Base-by-base conservation (phyloP, 208 protist species). In the Giardia duodenalis region DNA sequence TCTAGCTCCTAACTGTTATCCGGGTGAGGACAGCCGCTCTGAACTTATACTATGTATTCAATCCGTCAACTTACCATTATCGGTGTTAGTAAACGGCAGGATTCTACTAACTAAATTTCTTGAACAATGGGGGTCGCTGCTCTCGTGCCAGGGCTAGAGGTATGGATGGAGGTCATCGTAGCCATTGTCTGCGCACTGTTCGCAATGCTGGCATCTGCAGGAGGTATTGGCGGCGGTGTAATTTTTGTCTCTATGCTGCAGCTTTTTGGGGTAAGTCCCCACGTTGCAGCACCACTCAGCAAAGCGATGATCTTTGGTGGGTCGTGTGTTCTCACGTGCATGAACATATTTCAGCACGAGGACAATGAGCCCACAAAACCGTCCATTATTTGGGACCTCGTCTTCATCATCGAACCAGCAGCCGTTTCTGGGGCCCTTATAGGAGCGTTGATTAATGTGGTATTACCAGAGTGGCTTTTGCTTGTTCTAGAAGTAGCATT, bases 261-360 rank as follows among this genome's bases (percentile, higher is more conserved):
- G 2, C 42, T 45, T 91, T 91, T 91, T 47, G 44, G 44, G 2
- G 2, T 45, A 19, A 1, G 2, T 30, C 44, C 44, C 4, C 88
- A 91, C n/a, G n/a, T n/a, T 19, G 88, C 88, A 0, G 47, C 47
- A 48, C 88, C 88, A 22, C 1, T 91, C 1, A 47, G 42, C 39
- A 91, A 91, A 48, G 1, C n/a, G n/a, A 47, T 91, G 44, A 91
- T 91, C 44, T 91, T 91, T 45, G 1, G 42, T 2, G 88, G 46
- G 45, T 2, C 88, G 1, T 91, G 44, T 47, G 44, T 91, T 48
- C 44, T 91, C n/a, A 4, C 47, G 42, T 91, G 0, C 4, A 48
- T 47, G n/a, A 91, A 91, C 44, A 67, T 91, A 19, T 91, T 4
- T 2, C 44, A 2, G n/a, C n/a, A 91, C 42, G 10, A 30, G 2